Evolutionary conservation across 176 grass and related monocot species (phyloP).

Genomic region (Cenchrus americanus): DNA sequence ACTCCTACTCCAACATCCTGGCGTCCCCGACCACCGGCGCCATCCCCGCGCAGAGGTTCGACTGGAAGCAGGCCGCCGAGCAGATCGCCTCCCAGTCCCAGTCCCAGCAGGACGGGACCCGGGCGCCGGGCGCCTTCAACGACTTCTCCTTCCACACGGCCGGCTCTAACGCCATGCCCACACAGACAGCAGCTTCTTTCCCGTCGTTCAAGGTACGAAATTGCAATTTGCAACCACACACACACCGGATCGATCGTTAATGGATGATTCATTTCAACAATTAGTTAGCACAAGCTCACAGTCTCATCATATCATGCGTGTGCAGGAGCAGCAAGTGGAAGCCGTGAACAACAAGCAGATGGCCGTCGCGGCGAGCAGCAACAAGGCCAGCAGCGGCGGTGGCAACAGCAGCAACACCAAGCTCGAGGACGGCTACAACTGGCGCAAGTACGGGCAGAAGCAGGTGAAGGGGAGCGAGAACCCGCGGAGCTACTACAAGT

Average conservation of each 20-base stretch:
- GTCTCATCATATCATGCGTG: background rate
- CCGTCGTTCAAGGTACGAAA: slow-evolving; percentile 54
- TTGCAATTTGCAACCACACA: background rate
- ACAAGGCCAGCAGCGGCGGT: background rate
- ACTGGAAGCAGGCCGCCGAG: slow-evolving; percentile 54
- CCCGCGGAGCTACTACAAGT: slow-evolving; percentile 99
- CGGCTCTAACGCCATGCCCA: slow-evolving; percentile 32
- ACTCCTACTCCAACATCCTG: slow-evolving; percentile 44
- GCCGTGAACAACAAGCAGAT: slow-evolving; percentile 12
- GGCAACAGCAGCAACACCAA: slow-evolving; percentile 30
- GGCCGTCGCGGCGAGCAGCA: background rate
- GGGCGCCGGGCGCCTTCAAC: slow-evolving; percentile 10
- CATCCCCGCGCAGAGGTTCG: slow-evolving; percentile 59
- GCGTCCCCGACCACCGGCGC: slow-evolving; percentile 81
- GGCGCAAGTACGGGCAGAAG: slow-evolving; percentile 98
- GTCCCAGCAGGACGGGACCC: slow-evolving; percentile 47
- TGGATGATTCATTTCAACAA: background rate
- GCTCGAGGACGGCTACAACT: slow-evolving; percentile 88
- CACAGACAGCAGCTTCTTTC: slow-evolving; percentile 37
- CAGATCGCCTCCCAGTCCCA: slow-evolving; percentile 17
- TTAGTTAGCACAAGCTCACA: background rate
- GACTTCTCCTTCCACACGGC: slow-evolving; percentile 70
- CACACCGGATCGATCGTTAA: no score
- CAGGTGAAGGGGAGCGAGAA: slow-evolving; percentile 96
- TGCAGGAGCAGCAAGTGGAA: slow-evolving; percentile 25